These are phyloP conservation scores for Sporisorium reilianum DNA, from an alignment of 1,284 basidiomycete genomes.

Conservation along the genomic window DNA sequence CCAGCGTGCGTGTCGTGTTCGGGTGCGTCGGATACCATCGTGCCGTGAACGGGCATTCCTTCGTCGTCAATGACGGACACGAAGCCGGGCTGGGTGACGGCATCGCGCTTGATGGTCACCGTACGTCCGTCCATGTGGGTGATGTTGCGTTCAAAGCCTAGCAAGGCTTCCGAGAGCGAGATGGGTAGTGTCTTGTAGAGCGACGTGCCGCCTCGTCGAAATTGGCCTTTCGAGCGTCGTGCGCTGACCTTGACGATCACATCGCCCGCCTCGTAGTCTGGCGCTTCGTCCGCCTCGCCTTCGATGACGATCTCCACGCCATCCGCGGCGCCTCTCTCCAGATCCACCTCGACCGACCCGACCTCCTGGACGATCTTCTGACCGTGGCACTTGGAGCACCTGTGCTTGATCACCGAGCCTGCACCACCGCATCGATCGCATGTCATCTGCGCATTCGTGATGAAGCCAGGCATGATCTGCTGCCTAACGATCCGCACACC, in stretches of 20 bases:
- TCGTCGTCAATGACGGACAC: conserved; percentile 57
- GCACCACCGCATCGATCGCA: conserved; percentile 63
- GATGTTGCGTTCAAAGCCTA: conserved; percentile 63
- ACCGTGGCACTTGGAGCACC: conserved; percentile 60
- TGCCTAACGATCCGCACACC: conserved; percentile 65
- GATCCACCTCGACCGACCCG: conserved; percentile 61
- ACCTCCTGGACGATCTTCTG: conserved; percentile 60
- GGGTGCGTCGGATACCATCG: conserved; percentile 29
- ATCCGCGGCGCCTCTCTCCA: conserved; percentile 61
- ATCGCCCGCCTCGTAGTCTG: conserved; percentile 66
- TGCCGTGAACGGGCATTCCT: conserved; percentile 63
- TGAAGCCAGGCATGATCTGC: conserved; percentile 69
- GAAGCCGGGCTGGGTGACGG: conserved; percentile 62
- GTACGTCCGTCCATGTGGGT: conserved; percentile 64
- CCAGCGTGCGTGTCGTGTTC: conserved; percentile 36
- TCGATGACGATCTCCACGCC: conserved; percentile 62
- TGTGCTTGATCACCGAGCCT: conserved; percentile 60
- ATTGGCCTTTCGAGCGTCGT: conserved; percentile 49
- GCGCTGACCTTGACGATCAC: conserved; percentile 60
- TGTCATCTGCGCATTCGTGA: conserved; percentile 63
- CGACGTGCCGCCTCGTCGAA: conserved; percentile 58
- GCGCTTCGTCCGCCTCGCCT: conserved; percentile 64
- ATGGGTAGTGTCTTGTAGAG: conserved; percentile 63
- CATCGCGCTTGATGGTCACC: conserved; percentile 50
- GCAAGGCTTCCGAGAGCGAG: conserved; percentile 63